Base-by-base conservation (phyloP, 1,284 basidiomycete genomes). In the Retiboletus flavoniger region DNA sequence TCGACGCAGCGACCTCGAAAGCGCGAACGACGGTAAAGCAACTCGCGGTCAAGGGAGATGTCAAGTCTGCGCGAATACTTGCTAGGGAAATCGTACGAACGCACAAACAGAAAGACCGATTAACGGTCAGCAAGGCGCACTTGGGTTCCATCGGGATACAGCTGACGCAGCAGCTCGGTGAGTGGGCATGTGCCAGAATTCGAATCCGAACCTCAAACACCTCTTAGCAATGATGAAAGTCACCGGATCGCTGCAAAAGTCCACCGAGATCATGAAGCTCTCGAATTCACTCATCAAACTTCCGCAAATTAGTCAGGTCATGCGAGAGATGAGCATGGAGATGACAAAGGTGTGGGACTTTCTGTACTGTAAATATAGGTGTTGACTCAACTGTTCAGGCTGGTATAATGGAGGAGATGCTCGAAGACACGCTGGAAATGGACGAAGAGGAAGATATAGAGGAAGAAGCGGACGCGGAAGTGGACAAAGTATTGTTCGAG, bases 251-350 rank as follows among this genome's bases (percentile, higher is more conserved):
- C 78, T 99, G 63, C 95, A 98, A 75, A 98, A 95, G 74, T 96
- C 93, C 10, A 95, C 96, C 1, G 96, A 99, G 74, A 98, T 99
- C 60, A 99, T 99, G 96, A 99, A 93, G 75, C 80, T 95, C 32
- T 96, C 95, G 4, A 99, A 98, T 73, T 78, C 88, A 45, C 82
- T 99, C 43, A 79, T 99, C 65, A 95, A 88, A 68, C 78, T 99
- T 34, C 97, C 97, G 16, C 93, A 99, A 70, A 85, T 99, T 51
- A 91, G 87, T 69, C 88, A 87, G 60, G 83, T 85, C 0, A 99
- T 99, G 97, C 84, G 94, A 29, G 91, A 98, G 67, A 96, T 99
- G 94, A 93, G 89, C 64, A 92, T 95, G 85, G 96, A 99, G 73
- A 98, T 99, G 95, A 98, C 93, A 61, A 98, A 98, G 83, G 93